phyloP scores from a whole-genome alignment of 352 stramenopile genomes.

The Phytophthora foliorum region DNA sequence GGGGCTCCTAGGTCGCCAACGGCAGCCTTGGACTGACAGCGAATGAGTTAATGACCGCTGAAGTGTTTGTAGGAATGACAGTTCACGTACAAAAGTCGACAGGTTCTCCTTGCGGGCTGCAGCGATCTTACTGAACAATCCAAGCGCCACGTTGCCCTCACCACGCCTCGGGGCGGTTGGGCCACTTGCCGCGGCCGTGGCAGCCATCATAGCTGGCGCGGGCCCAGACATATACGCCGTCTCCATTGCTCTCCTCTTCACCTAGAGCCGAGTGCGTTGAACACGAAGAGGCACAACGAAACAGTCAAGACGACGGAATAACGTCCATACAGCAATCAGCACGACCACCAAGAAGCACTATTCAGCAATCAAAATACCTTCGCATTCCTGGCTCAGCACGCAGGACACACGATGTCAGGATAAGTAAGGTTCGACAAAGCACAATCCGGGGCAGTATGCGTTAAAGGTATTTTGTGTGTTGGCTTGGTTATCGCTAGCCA shows the following conservation, averaged over 20 bases:
- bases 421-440: not conserved
- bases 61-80: not conserved
- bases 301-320: conserved; percentile 20
- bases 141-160: conserved; percentile 62
- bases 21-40: conserved; percentile 24
- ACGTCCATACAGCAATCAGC: conserved; percentile 6
- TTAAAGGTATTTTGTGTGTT: conserved; percentile 50
- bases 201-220: conserved; percentile 16
- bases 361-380: too few relatives aligned
- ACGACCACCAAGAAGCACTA: conserved; percentile 4
- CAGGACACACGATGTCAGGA: conserved; percentile 15
- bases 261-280: not conserved
- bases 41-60: not conserved
- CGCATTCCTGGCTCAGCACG: not conserved
- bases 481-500: conserved; percentile 43
- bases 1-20: conserved; percentile 12
- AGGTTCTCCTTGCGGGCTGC: conserved; percentile 78
- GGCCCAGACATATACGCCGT: conserved; percentile 29
- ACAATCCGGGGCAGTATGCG: conserved; percentile 7
- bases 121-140: conserved; percentile 82
- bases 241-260: conserved; percentile 23
- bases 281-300: conserved; percentile 33
- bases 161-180: conserved; percentile 23
- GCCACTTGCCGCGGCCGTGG: conserved; percentile 8
- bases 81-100: conserved; percentile 48